Conservation (phyloP, 768 basidiomycete species). For the Xerocomellus intermedius region DNA sequence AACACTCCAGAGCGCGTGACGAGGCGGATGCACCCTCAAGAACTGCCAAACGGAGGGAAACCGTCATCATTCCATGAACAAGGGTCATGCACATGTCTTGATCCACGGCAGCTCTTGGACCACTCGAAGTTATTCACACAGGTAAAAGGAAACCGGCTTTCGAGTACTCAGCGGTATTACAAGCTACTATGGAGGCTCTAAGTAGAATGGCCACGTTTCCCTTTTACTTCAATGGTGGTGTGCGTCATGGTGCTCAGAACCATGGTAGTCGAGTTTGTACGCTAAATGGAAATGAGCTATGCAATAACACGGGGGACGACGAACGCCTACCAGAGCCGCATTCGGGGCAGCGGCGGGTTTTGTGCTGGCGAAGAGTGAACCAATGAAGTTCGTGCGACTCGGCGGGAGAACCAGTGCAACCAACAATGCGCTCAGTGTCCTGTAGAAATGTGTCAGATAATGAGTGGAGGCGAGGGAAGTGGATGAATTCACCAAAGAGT, state of each 20-base stretch:
- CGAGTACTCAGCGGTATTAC: constrained; percentile 7
- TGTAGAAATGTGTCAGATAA: constrained; percentile 28
- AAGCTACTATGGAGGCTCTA: constrained; percentile 19
- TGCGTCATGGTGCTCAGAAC: constrained; percentile 47
- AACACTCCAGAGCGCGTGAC: background rate
- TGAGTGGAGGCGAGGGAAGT: background rate
- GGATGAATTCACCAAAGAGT: constrained; percentile 62
- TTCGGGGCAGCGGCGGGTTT: constrained; percentile 81
- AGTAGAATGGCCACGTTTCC: background rate
- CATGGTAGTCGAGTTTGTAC: constrained; percentile 73
- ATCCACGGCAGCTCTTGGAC: background rate
- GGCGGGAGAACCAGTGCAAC: constrained; percentile 92
- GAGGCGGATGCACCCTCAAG: too few relatives aligned
- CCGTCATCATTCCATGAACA: background rate
- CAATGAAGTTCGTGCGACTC: constrained; percentile 95
- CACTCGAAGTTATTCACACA: background rate
- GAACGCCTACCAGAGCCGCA: constrained; percentile 80
- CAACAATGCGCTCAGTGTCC: constrained; percentile 83
- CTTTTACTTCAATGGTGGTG: constrained; percentile 43
- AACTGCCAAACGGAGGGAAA: background rate
- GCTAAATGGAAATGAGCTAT: constrained; percentile 41
- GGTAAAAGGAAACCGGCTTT: background rate
- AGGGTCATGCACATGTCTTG: background rate
- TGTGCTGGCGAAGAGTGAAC: constrained; percentile 67
- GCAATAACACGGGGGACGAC: background rate